Conservation (phyloP, 1,284 basidiomycete genomes). For the Melampsora larici-populina region DNA sequence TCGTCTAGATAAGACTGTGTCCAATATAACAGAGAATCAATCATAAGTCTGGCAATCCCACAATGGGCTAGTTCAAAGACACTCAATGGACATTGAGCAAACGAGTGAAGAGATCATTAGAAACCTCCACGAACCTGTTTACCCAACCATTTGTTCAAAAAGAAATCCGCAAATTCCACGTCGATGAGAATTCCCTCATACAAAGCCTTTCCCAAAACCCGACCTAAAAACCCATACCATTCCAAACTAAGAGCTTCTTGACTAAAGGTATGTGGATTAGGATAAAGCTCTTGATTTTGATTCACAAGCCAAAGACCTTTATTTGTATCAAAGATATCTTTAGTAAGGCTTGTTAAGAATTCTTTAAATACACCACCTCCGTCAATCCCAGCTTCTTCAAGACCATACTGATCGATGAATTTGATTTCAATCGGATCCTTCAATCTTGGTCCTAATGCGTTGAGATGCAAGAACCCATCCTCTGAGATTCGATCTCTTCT, state of each 20-base stretch:
- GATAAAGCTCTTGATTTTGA: too few species aligned
- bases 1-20: slow-evolving; percentile 64
- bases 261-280: slow-evolving; percentile 84
- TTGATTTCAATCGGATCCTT: slow-evolving; percentile 78
- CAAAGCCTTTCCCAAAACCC: slow-evolving; percentile 89
- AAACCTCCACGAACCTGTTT: slow-evolving; percentile 57
- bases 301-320: slow-evolving; percentile 95
- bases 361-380: slow-evolving; percentile 98
- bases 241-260: slow-evolving; percentile 77
- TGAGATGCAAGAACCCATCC: slow-evolving; percentile 79
- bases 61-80: background rate
- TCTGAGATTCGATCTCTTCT: slow-evolving; percentile 72
- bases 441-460: slow-evolving; percentile 65
- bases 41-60: background rate
- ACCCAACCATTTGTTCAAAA: slow-evolving; percentile 67
- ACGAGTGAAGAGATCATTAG: slow-evolving; percentile 51
- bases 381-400: slow-evolving; percentile 85
- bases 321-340: slow-evolving; percentile 91
- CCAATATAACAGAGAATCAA: slow-evolving; percentile 7
- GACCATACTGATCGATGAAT: slow-evolving; percentile 85
- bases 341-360: slow-evolving; percentile 84
- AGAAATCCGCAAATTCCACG: slow-evolving; percentile 91
- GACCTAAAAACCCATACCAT: slow-evolving; percentile 93
- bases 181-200: slow-evolving; percentile 97
- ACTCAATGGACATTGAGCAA: background rate